A percentile compares a stretch with the other conserved stretches of the same genome.
These are phyloP conservation scores for Halenospora varia DNA, from an alignment of 495 filamentous ascomycete genomes.

Conservation along the genomic window DNA sequence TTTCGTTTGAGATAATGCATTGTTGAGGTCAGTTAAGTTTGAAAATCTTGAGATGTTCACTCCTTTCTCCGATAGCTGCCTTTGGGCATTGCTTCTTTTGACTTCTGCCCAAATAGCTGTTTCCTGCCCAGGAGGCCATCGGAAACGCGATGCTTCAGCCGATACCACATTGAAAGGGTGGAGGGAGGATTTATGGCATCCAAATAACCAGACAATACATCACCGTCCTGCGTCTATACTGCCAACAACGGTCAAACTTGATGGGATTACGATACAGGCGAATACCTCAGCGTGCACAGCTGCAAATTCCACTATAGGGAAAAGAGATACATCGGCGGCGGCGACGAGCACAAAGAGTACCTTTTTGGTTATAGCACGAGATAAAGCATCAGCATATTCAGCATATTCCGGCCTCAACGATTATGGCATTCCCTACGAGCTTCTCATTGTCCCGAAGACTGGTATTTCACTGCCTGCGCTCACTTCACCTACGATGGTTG, in stretches of 20 bases:
- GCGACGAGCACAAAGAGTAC: conserved; percentile 28
- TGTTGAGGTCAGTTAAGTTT: background rate
- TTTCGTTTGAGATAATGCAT: no score
- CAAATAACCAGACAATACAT: background rate
- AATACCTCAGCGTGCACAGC: background rate
- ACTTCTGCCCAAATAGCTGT: background rate
- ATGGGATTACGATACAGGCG: background rate
- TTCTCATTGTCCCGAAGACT: conserved; percentile 47
- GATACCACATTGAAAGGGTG: background rate
- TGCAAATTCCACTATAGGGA: background rate
- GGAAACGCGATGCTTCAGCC: background rate
- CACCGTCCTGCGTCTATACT: background rate
- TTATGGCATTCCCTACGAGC: conserved; percentile 58
- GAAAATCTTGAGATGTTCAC: background rate
- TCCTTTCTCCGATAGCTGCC: background rate
- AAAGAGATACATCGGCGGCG: background rate
- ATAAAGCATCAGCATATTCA: conserved; percentile 38
- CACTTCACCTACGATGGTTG: conserved; percentile 37
- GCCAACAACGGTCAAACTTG: background rate
- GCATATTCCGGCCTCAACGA: conserved; percentile 53
- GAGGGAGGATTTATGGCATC: background rate
- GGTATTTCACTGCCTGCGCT: conserved; percentile 49
- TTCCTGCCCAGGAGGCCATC: background rate
- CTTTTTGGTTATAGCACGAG: conserved; percentile 53
- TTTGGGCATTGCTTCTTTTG: background rate